Base-by-base conservation (phyloP, 2,329 filamentous ascomycete genomes). In the Huntiella abstrusa region DNA sequence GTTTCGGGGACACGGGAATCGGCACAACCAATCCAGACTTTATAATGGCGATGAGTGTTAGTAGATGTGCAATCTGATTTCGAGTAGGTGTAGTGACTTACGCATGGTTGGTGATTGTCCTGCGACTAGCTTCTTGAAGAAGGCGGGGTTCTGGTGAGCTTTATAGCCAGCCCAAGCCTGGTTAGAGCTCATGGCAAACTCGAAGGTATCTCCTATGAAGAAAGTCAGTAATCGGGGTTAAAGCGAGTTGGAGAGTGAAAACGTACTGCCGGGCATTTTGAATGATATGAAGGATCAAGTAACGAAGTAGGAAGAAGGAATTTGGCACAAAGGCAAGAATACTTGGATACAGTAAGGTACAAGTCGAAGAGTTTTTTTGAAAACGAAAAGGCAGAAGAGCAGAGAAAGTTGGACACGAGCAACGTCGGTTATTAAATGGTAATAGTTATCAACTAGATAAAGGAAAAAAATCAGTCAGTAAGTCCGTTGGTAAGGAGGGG, bases 1-100 rank as follows among this genome's bases (percentile, higher is more conserved):
- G 83, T 88, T 62, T 91, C 85, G 1, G 85, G 84, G 54, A 83
- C 79, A 52, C 85, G 81, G 35, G 79, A 84, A 66, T 92, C 85
- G 55, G 83, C 82, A 65, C 85, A 93, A 50, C 85, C 85, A 53
- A 92, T 73, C 84, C 84, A 92, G 49, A 92, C 70, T 73, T 48
- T 40, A 17, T 10, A 12, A 37, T 16, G 15, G 7, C 15, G 5
- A 22, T 32, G n/a, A 34, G 33, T 37, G 33, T 47, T 39, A 41
- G 43, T 36, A 32, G 5, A 8, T n/a, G 16, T 22, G 33, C 32
- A 28, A 13, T 10, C 16, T 33, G 7, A 10, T 17, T 16, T 34
- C 4, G 35, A 33, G 32, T 38, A 16, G 17, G 22, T n/a, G 34
- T 16, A 28, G 13, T 42, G 39, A 64, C 68, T 56, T 60, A 73